A percentile compares a stretch with the other conserved stretches of the same genome.
Evolutionary conservation across 2,329 filamentous ascomycete genomes (phyloP).

Genomic region (Colletotrichum tropicale): DNA sequence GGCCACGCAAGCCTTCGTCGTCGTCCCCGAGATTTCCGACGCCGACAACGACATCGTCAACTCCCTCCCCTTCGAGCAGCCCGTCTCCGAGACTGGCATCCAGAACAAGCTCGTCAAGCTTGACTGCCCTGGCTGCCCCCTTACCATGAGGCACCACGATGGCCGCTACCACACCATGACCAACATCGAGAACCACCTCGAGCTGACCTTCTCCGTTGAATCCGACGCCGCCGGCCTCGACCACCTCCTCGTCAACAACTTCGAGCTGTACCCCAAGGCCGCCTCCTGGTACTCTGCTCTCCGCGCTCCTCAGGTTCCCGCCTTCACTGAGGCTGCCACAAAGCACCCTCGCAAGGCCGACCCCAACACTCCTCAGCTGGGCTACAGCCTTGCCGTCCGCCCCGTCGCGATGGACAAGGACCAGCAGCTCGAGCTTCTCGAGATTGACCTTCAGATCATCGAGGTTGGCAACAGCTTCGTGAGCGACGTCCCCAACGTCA

Average conservation of each 20-base stretch:
- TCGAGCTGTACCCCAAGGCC: conserved; percentile 62
- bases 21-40: conserved; percentile 54
- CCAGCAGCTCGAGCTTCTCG: conserved; percentile 55
- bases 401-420: conserved; percentile 52
- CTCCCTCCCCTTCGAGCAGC: conserved; percentile 36
- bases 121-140: conserved; percentile 59
- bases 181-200: conserved; percentile 42
- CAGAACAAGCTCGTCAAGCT: conserved; percentile 49
- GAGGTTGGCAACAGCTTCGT: conserved; percentile 63
- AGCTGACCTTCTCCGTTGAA: conserved; percentile 60
- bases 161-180: conserved; percentile 28
- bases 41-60: conserved; percentile 47
- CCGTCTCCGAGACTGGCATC: conserved; percentile 26
- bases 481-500: conserved; percentile 57
- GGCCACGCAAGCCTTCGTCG: conserved; percentile 51
- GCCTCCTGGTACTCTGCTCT: conserved; percentile 49
- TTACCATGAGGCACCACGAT: conserved; percentile 31
- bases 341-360: conserved; percentile 34
- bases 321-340: conserved; percentile 31
- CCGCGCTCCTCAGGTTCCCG: conserved; percentile 48
- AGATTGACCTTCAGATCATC: conserved; percentile 62
- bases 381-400: conserved; percentile 51
- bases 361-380: conserved; percentile 41
- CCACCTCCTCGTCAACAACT: conserved; percentile 62
- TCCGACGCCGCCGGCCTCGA: conserved; percentile 42